Conservation (phyloP, 139 green algal genomes). For the Auxenochlorella protothecoides region DNA sequence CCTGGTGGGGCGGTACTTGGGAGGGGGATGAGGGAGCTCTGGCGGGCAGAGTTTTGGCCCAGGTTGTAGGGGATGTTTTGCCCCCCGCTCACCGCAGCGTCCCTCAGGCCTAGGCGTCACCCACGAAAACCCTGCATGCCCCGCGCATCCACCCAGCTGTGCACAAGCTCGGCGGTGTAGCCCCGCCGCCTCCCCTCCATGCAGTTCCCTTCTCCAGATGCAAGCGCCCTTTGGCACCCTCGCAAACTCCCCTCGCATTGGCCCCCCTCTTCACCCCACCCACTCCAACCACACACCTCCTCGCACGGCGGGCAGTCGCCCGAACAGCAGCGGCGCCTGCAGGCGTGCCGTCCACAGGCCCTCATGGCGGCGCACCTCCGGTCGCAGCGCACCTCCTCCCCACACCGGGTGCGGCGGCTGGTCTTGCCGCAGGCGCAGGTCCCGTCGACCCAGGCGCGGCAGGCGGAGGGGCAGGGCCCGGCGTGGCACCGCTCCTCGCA, state of each 20-base stretch:
- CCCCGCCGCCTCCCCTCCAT: no score
- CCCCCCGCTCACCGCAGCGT: no score
- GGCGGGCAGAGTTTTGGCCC: no score
- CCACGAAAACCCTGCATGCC: neutral
- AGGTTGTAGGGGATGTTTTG: no score
- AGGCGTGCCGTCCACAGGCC: slow-evolving; percentile 58
- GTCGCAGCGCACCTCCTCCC: slow-evolving; percentile 46
- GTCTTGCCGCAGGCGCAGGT: slow-evolving; percentile 39
- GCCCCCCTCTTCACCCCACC: neutral
- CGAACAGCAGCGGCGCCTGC: slow-evolving; percentile 76
- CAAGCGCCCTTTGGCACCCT: neutral
- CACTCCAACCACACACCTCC: slow-evolving; percentile 66
- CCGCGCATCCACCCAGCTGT: neutral
- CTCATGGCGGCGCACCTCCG: slow-evolving; percentile 46
- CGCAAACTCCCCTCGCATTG: neutral
- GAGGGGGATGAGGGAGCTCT: no score
- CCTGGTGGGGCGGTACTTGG: no score
- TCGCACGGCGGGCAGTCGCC: slow-evolving; percentile 74
- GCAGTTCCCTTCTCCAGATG: no score
- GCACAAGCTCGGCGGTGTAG: no score
- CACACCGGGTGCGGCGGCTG: neutral
- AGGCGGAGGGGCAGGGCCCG: slow-evolving; percentile 41
- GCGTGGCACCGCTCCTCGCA: slow-evolving; percentile 52
- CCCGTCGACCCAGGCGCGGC: slow-evolving; percentile 24
- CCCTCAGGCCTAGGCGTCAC: no score